Evolutionary conservation across 441 rosid species (phyloP), one percentile per base, ranked within the genome.

Genomic region (Rhodomyrtus psidioides): DNA sequence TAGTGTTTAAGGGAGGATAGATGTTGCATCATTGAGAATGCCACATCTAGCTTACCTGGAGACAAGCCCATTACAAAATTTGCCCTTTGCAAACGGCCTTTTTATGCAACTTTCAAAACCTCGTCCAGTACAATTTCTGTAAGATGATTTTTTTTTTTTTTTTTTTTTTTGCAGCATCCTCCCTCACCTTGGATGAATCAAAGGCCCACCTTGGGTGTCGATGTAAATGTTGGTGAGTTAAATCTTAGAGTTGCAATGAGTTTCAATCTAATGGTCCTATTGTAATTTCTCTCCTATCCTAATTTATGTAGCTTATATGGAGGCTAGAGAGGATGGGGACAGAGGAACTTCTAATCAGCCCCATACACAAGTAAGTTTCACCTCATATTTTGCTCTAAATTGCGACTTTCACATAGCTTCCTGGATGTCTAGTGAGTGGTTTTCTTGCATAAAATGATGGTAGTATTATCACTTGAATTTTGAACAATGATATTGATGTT

Each of bases 221-320:
- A 98, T 94, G 99, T 98, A 85, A 98, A 98, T 86, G 95, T 98
- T 87, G 99, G 99, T 96, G 91, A 93, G 99, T 92, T 83, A 82
- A 83, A 59, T 59, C 15, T 83, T 54, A 17, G 75, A 44, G 85
- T 54, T 85, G 46, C 53, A 53, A 19, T 30, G 55, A 82, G 24
- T 74, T 46, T 81, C 79, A 16, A 55, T 28, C 23, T 84, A 85
- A 58, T 86, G 82, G 54, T 81, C 85, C 82, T 59, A 88, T 85
- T 84, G 83, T 86, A 86, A 28, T 55, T 26, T 49, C 34, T 60
- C 14, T 82, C 5, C 53, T 57, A 86, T 83, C 86, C 57, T 82
- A 79, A 88, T 65, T 89, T 62, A 65, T 87, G 87, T 90, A 96
- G 99, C 99, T 92, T 98, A 96, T 49, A 98, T 92, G 90, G 98